Evolutionary conservation across 371 early-diverging fungal genomes (phyloP), one percentile per base, ranked within the genome.

Genomic region (Mycotypha africana): DNA sequence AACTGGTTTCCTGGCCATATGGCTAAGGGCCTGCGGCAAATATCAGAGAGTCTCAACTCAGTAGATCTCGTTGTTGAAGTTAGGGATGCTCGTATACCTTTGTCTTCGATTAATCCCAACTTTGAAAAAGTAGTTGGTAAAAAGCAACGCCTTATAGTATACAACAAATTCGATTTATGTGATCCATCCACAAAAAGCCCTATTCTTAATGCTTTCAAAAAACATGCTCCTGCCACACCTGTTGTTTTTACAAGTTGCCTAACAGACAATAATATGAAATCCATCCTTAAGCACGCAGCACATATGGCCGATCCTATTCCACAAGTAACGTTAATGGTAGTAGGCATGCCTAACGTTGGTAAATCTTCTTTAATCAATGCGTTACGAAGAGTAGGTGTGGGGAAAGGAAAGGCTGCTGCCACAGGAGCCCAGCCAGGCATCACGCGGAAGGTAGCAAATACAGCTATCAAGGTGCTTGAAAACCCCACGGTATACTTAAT

Each of bases 1-100:
- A 91, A 88, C 56, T 97, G 98, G 97, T 93, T 89, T 66, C 97
- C 97, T 4, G 88, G 89, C 0, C 98, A 97, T 59, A 95, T 95
- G 91, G 81, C 84, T 51, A 86, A 86, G 54, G 92, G 93, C 0
- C 58, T 96, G 20, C 76, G 87, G 24, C 59, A 82, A 25, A 90
- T 92, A 37, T 71, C 80, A 12, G 82, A 85, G 43, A 73, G 75
- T 31, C 51, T 92, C 44, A 80, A 82, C 47, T 56, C 78, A 0
- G 85, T 95, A 15, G 93, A 95, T 70, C 66, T 94, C 1, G 74
- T 97, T 14, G 78, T 97, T 8, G 98, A 97, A 65, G 89, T 90
- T 1, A 82, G 98, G 22, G 97, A 97, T 66, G 92, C 95, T 10
- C 76, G 93, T 38, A 89, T 95, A 40, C 98, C 98, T 4, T 58